Evolutionary conservation across 495 filamentous ascomycete species (phyloP), one percentile per base, ranked within the genome.

Genomic region (Letharia columbiana): DNA sequence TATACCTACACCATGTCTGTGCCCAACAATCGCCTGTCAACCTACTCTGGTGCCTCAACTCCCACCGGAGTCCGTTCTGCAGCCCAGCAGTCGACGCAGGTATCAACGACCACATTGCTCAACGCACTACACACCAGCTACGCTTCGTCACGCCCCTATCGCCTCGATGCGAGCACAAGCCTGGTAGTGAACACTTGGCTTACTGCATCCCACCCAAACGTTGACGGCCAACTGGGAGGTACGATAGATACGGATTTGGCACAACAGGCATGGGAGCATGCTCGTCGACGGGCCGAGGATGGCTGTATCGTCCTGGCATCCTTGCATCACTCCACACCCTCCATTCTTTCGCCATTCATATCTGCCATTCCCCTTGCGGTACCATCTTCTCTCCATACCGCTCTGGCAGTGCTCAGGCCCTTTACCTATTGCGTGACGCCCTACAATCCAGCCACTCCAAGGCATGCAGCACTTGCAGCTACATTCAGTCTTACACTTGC

Each of bases 101-200:
- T 98, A 35, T 96, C 94, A 12, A 96, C 95, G 6, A 93, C 91
- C 11, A 93, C 91, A 1, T 82, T 98, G 37, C 84, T 98, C 61
- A 96, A 96, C 76, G 86, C 91, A 64, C 83, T 97, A 35, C 92
- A 98, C 75, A 93, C 89, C 62, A 87, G 87, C 70, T 97, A 96
- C 75, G 84, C 87, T n/a, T 87, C 88, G 4, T 84, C 83, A 11
- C 84, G 90, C 67, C 87, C 93, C 11, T 92, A 94, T 75, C 81
- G 81, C 66, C 83, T 98, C 9, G 94, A 98, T 75, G 87, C 91
- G n/a, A 89, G 90, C 47, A 93, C 93, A 3, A 96, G 91, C 71
- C 73, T 97, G 60, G 95, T 93, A 0, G 93, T 98, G 63, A 98
- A 97, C 77, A 95, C 93, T 67, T 96, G 91, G 91, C 81, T 91